phyloP scores from a whole-genome alignment of 192 early-diverging fungal genomes.

The Dispira parvispora region DNA sequence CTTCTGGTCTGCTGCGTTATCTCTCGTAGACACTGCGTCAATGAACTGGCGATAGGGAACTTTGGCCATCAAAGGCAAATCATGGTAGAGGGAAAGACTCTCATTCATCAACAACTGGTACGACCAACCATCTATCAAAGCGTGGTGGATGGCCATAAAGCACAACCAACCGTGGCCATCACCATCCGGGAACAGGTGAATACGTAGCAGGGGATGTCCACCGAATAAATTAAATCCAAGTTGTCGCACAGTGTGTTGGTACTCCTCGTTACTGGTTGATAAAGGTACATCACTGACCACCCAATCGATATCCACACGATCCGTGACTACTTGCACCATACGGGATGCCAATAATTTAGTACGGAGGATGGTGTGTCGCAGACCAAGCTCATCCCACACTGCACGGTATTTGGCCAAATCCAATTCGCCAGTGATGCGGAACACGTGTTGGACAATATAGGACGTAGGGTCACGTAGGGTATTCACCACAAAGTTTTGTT shows the following conservation, averaged over 20 bases:
- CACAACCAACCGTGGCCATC: too few species aligned
- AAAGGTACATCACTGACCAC: too few species aligned
- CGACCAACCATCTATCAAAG: constrained; percentile 7
- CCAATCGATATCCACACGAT: not conserved
- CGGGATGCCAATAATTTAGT: not conserved
- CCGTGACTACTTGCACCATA: not conserved
- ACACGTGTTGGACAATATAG: constrained; percentile 8
- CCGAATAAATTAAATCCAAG: too few species aligned
- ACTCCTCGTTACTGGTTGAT: too few species aligned
- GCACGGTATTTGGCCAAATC: not conserved
- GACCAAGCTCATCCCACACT: not conserved
- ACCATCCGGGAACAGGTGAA: too few species aligned
- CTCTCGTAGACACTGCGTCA: not conserved
- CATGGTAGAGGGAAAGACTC: constrained; percentile 1
- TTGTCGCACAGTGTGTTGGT: too few species aligned
- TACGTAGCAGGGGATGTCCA: too few species aligned
- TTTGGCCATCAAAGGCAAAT: not conserved
- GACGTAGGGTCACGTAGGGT: constrained; percentile 4
- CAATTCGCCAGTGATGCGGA: not conserved
- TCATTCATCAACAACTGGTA: not conserved
- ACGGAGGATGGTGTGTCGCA: not conserved
- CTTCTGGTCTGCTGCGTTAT: not conserved
- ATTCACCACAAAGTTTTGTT: constrained; percentile 5
- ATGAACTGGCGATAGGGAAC: not conserved
- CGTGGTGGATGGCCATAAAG: constrained; percentile 8